phyloP scores from a whole-genome alignment of 2,329 filamentous ascomycete species.

The Beauveria sp. region DNA sequence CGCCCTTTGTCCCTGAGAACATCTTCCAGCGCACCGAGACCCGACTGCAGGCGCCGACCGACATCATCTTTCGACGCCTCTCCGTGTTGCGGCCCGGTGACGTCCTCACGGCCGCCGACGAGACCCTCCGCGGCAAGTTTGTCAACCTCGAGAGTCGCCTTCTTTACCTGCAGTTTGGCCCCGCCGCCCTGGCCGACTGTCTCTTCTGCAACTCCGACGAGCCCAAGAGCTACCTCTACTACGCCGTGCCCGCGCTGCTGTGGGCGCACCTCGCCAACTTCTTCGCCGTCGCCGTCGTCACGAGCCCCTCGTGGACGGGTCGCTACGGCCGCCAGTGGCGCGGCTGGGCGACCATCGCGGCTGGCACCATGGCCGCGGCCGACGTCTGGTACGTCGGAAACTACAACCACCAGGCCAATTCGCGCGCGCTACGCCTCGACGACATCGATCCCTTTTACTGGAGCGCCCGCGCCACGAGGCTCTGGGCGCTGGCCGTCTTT shows the following conservation, averaged over 20 bases:
- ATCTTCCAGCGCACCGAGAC: constrained; percentile 71
- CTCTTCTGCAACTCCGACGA: constrained; percentile 75
- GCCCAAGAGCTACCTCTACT: constrained; percentile 65
- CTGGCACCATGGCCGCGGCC: constrained; percentile 46
- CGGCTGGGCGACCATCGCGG: constrained; percentile 56
- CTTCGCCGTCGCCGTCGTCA: constrained; percentile 61
- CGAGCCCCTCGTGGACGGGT: constrained; percentile 59
- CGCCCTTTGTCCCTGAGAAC: constrained; percentile 66
- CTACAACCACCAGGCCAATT: constrained; percentile 60
- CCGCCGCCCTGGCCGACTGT: constrained; percentile 63
- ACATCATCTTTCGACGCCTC: constrained; percentile 76
- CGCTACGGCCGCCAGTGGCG: constrained; percentile 61
- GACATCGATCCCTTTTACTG: constrained; percentile 69
- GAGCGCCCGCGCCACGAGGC: constrained; percentile 56
- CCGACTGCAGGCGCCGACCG: constrained; percentile 75
- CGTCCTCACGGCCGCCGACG: constrained; percentile 51
- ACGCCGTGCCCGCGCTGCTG: constrained; percentile 66
- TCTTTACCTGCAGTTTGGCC: constrained; percentile 78
- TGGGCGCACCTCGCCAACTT: constrained; percentile 78
- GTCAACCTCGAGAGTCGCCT: constrained; percentile 64
- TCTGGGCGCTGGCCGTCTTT: constrained; percentile 53
- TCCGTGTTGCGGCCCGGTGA: constrained; percentile 41
- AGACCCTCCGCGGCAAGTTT: constrained; percentile 59
- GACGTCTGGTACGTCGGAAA: constrained; percentile 60
- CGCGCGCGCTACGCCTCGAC: constrained; percentile 49